Percentiles rank a stretch among this genome's conserved stretches.
Conservation (phyloP, 2,329 filamentous ascomycete genomes). For the Epichloe typhina region DNA sequence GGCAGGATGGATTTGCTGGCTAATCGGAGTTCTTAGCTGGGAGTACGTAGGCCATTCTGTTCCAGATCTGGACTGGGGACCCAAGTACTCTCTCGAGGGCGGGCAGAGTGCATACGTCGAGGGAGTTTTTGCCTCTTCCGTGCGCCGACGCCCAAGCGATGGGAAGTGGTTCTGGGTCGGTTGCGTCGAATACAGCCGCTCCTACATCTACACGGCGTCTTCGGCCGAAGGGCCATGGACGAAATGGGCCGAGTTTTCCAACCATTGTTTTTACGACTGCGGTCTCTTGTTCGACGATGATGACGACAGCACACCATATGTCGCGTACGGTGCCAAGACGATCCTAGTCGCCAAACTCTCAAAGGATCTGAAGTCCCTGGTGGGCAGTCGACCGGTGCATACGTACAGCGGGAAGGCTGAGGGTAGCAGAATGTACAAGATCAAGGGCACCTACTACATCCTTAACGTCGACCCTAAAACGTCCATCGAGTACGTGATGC, state of each 20-base stretch:
- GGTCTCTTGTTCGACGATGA: not conserved
- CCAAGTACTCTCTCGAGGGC: not conserved
- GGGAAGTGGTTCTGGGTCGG: not conserved
- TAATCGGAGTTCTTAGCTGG: not conserved
- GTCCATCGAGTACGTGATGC: not conserved
- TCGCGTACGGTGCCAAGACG: not conserved
- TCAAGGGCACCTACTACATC: conserved; percentile 1
- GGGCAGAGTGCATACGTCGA: not conserved
- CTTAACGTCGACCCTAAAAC: not conserved
- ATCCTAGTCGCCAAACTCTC: not conserved
- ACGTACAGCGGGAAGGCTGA: not conserved
- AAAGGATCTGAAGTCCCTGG: not conserved
- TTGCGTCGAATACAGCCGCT: not conserved
- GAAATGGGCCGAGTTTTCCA: not conserved
- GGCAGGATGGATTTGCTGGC: not conserved
- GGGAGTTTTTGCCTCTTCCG: not conserved
- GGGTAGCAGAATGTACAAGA: not conserved
- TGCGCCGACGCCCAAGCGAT: not conserved
- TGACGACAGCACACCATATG: not conserved
- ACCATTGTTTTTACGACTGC: conserved; percentile 1
- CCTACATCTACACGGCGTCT: not conserved
- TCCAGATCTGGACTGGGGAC: not conserved
- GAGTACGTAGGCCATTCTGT: not conserved
- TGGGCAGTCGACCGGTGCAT: not conserved
- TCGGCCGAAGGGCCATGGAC: not conserved